A percentile compares a stretch with the other conserved stretches of the same genome.
Evolutionary conservation across 2,329 filamentous ascomycete genomes (phyloP).

Genomic region (Scortechinia acanthostroma): DNA sequence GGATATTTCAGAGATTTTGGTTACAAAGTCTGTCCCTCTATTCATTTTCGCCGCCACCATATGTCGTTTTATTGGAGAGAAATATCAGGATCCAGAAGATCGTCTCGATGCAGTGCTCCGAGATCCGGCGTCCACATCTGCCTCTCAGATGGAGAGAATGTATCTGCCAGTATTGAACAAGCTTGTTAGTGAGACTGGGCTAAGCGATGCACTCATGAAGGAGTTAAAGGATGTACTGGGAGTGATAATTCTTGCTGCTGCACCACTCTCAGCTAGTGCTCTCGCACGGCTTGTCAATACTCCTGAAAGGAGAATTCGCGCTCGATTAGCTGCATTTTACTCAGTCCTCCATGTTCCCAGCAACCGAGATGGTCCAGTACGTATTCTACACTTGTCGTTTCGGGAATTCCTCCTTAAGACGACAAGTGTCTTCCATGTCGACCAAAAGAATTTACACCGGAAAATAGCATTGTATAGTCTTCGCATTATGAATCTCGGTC

Average conservation of each 20-base stretch:
- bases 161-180: not conserved
- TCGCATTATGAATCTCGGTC: not conserved
- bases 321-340: constrained; percentile 10
- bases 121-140: not conserved
- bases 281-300: constrained; percentile 10
- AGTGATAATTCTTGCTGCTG: constrained; percentile 7
- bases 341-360: constrained; percentile 12
- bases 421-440: constrained; percentile 7
- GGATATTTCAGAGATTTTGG: constrained; percentile 5
- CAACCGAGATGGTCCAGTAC: constrained; percentile 7
- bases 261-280: constrained; percentile 9
- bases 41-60: constrained; percentile 10
- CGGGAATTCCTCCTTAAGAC: constrained; percentile 12
- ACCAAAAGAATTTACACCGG: constrained; percentile 5
- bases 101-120: constrained; percentile 3
- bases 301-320: not conserved
- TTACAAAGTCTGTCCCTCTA: constrained; percentile 6
- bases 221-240: constrained; percentile 9
- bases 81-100: constrained; percentile 5
- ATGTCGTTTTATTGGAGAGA: constrained; percentile 7
- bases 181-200: not conserved
- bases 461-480: constrained; percentile 5
- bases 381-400: constrained; percentile 15
- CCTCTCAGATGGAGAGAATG: not conserved
- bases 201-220: constrained; percentile 4